Evolutionary conservation across 495 filamentous ascomycete species (phyloP), one percentile per base, ranked within the genome.

Genomic region (Aspergillus kassunensis): DNA sequence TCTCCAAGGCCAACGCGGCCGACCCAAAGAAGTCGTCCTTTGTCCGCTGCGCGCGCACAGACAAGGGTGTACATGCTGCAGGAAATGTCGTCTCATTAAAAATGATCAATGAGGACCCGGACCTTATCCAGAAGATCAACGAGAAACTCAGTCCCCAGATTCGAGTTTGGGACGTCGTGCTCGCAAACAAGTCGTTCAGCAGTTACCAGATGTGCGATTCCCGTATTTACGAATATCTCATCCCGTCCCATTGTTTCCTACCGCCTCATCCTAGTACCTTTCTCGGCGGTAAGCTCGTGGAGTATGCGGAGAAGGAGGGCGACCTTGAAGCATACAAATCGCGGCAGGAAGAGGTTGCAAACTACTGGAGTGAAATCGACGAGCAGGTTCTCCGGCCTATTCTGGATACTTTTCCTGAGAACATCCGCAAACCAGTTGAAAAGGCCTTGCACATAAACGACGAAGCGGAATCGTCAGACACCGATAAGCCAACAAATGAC

Each of bases 61-160:
- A 98, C 70, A 97, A 97, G 74, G 95, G 95, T 48, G 93, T 98
- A 3, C 95, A 97, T 65, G 93, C 93, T 2, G 95, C 93, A 2
- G 93, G 95, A 9, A 98, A 98, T 66, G 84, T 97, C 43, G 86
- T 98, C 30, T 96, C 90, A 5, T 73, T 98, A 51, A 98, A 98
- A 69, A 76, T 98, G 49, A 97, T 98, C 59, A 82, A 96, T 31
- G 91, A 97, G 65, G 95, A 97, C 56, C 74, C 81, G 3, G 83
- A 95, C 56, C 81, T 96, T 42, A 84, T 97, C 21, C 68, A 88
- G 42, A 96, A 88, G 68, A 96, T 98, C 76, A 98, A 98, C 66
- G 76, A 82, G 20, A 67, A 89, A 41, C 79, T 98, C 21, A 86
- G 85, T 18, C 74, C 86, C 2, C 93, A 97, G 66, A 97, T 98